Percentiles rank a stretch among this genome's conserved stretches.
Conservation (phyloP, 2,329 filamentous ascomycete genomes). For the Stagonosporopsis chrysanthemi region DNA sequence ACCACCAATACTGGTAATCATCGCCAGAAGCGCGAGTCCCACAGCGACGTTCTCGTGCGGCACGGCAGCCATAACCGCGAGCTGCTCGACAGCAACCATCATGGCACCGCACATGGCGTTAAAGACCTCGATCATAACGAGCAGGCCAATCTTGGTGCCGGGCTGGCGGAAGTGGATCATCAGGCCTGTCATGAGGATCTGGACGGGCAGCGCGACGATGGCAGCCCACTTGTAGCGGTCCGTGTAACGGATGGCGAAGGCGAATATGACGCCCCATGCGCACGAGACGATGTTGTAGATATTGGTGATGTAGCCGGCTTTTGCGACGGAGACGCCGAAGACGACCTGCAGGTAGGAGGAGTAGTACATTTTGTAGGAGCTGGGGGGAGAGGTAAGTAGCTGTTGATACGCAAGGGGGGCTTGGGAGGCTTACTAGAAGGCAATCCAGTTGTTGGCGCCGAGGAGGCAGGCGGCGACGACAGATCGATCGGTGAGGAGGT, state of each 20-base stretch:
- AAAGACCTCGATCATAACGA: conserved; percentile 41
- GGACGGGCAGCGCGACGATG: conserved; percentile 31
- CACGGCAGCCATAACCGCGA: conserved; percentile 32
- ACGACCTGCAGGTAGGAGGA: conserved; percentile 51
- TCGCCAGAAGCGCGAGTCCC: conserved; percentile 57
- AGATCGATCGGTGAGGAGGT: conserved; percentile 57
- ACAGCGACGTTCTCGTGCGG: conserved; percentile 29
- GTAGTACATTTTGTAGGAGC: conserved; percentile 44
- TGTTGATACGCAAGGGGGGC: neutral
- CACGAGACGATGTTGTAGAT: conserved; percentile 34
- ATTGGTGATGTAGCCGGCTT: conserved; percentile 31
- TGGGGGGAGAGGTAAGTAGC: conserved; percentile 4
- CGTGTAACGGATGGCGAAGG: conserved; percentile 28
- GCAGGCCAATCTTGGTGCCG: conserved; percentile 29
- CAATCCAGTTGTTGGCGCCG: conserved; percentile 28
- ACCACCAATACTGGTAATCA: conserved; percentile 62
- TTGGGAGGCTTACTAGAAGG: conserved; percentile 30
- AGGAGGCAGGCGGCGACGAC: conserved; percentile 59
- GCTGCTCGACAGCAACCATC: conserved; percentile 28
- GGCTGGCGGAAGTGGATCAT: conserved; percentile 40
- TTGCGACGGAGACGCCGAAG: conserved; percentile 25
- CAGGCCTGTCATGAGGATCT: conserved; percentile 35
- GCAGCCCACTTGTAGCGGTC: conserved; percentile 37
- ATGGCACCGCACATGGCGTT: conserved; percentile 32
- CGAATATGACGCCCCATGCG: conserved; percentile 27